Conservation (phyloP, 2,329 filamentous ascomycete genomes). For the Karstenula rhodostoma region DNA sequence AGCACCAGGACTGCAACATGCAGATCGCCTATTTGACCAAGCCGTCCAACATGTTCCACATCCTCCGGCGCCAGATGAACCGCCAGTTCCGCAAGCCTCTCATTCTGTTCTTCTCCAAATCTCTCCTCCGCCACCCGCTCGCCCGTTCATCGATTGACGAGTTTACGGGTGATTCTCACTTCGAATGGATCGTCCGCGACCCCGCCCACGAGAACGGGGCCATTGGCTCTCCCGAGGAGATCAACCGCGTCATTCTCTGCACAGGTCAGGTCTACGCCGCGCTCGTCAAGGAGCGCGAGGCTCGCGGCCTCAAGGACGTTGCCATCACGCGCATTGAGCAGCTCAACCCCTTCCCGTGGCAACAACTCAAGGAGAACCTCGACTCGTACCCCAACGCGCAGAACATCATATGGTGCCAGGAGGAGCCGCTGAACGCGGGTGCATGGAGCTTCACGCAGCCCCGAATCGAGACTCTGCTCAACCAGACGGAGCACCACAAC, state of each 20-base stretch:
- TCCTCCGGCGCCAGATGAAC: constrained; percentile 96
- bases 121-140: constrained; percentile 90
- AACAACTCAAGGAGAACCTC: constrained; percentile 94
- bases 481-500: constrained; percentile 90
- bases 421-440: constrained; percentile 96
- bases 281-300: constrained; percentile 87
- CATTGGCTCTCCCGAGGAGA: constrained; percentile 82
- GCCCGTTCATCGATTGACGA: constrained; percentile 90
- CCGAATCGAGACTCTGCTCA: constrained; percentile 93
- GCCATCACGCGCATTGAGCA: constrained; percentile 97
- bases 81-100: constrained; percentile 98
- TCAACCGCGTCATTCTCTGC: constrained; percentile 94
- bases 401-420: constrained; percentile 96
- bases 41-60: constrained; percentile 94
- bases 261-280: constrained; percentile 92
- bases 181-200: constrained; percentile 96
- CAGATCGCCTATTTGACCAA: constrained; percentile 98
- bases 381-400: constrained; percentile 97
- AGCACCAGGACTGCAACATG: constrained; percentile 99
- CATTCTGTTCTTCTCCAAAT: constrained; percentile 98
- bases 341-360: constrained; percentile 98
- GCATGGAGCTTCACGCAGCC: constrained; percentile 98
- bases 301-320: constrained; percentile 86
- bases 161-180: constrained; percentile 89
- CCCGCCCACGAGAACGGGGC: constrained; percentile 78